These are phyloP conservation scores for Camelina sativa DNA, from an alignment of 345 rosid species.

Conservation along the genomic window DNA sequence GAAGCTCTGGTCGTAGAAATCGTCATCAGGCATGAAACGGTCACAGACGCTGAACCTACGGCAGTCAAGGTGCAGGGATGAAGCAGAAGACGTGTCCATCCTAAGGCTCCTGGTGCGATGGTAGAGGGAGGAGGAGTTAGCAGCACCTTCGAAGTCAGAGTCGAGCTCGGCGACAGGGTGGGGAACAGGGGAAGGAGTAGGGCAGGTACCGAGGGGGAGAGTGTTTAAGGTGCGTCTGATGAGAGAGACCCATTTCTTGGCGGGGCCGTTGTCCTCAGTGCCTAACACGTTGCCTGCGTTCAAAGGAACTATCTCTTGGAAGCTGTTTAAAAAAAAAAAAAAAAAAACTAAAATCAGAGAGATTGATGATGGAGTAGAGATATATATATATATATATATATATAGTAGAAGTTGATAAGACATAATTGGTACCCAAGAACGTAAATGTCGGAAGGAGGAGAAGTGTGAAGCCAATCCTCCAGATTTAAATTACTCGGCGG, in stretches of 20 bases:
- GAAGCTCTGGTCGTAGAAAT: constrained; percentile 63
- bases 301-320: constrained; percentile 97
- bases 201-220: constrained; percentile 71
- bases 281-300: constrained; percentile 99
- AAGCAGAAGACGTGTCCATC: constrained; percentile 47
- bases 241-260: constrained; percentile 90
- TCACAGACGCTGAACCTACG: constrained; percentile 86
- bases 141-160: constrained; percentile 80
- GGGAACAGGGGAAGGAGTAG: constrained; percentile 78
- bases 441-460: constrained; percentile 92
- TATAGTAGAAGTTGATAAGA: no score
- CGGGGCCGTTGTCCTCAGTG: constrained; percentile 93
- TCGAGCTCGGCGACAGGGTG: constrained; percentile 86
- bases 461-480: constrained; percentile 96
- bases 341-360: background rate
- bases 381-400: no score
- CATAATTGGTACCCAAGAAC: constrained; percentile 74
- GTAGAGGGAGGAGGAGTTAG: constrained; percentile 64
- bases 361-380: background rate
- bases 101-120: constrained; percentile 77
- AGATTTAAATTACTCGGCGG: constrained; percentile 85
- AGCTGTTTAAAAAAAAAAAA: constrained; percentile 51
- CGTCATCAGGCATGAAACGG: constrained; percentile 64
- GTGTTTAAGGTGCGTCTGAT: constrained; percentile 84
- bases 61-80: constrained; percentile 56